Evolutionary conservation across 306 rosid genomes (phyloP), one percentile per base, ranked within the genome.

Genomic region (Morella rubra): DNA sequence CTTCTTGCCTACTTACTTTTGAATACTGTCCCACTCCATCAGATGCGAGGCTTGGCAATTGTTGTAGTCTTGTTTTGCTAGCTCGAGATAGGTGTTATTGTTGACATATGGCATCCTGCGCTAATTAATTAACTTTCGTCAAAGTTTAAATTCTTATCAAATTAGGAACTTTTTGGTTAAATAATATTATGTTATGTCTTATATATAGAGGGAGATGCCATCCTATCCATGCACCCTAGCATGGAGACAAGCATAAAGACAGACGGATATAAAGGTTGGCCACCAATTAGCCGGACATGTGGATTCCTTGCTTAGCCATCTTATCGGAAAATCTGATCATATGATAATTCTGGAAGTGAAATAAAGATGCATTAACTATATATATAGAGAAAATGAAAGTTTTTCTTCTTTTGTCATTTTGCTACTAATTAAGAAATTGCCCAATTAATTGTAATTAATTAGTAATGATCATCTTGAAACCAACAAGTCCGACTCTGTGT

Each of bases 11-110:
- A n/a, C 79, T 78, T 89, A 93, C 99, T 85, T 83, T 62, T 87
- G 90, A 75, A 91, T 76, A 22, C 65, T 79, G n/a, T 78, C 81
- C 98, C 98, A 93, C n/a, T 96, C 99, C 8, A 45, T 76, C 32
- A 83, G 86, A 85, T 96, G 99, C 81, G 79, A 47, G 19, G 81
- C 84, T 80, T 91, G 98, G 77, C 99, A 96, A 53, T 80, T 81
- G 88, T 91, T 91, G 90, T 88, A 96, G 80, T 96, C 99, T 79
- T 86, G 42, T 73, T 93, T 93, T 1, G 97, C 99, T n/a, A 96
- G 89, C 81, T 93, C 96, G 0, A 96, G 85, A 75, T 87, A 96
- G 18, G 83, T 79, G 14, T 88, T 79, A 75, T 91, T 96, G 87
- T 81, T 96, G 44, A 96, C 97, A 27, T 77, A 51, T 2, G 77